A percentile compares a stretch with the other conserved stretches of the same genome.
Evolutionary conservation across 2,329 filamentous ascomycete species (phyloP).

Genomic region (Nemania bipapillata): DNA sequence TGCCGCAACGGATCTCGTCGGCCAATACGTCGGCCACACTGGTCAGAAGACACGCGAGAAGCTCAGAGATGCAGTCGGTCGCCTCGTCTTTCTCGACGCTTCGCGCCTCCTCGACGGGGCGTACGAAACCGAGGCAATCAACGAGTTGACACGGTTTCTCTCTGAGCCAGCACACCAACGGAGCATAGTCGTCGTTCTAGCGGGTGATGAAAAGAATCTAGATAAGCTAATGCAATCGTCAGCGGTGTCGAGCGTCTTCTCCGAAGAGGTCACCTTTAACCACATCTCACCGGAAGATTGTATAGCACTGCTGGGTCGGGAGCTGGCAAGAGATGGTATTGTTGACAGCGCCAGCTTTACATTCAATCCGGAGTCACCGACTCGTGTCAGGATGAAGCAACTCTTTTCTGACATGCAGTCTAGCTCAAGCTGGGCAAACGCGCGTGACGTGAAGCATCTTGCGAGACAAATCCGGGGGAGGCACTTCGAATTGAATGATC

Average conservation of each 20-base stretch:
- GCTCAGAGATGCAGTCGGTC: constrained; percentile 4
- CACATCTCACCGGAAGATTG: neutral
- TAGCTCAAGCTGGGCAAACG: neutral
- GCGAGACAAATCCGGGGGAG: neutral
- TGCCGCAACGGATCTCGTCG: constrained; percentile 75
- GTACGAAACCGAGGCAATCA: neutral
- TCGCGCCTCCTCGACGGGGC: neutral
- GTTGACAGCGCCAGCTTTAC: neutral
- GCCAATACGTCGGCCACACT: constrained; percentile 68
- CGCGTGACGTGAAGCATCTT: constrained; percentile 3
- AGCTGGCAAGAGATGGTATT: neutral
- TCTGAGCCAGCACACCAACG: neutral
- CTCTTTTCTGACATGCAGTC: constrained; percentile 1
- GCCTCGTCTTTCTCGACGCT: constrained; percentile 7
- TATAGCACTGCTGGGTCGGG: neutral
- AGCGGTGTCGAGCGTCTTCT: neutral
- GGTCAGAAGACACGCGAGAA: constrained; percentile 3
- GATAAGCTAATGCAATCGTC: neutral
- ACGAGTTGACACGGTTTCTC: neutral
- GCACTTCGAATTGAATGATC: neutral
- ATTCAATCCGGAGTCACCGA: neutral
- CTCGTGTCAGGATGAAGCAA: neutral
- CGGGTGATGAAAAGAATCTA: neutral
- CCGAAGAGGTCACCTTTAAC: neutral
- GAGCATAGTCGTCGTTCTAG: neutral